These are phyloP conservation scores for Wickerhamomyces sydowiorum DNA, from an alignment of 805 yeast genomes.

Conservation along the genomic window DNA sequence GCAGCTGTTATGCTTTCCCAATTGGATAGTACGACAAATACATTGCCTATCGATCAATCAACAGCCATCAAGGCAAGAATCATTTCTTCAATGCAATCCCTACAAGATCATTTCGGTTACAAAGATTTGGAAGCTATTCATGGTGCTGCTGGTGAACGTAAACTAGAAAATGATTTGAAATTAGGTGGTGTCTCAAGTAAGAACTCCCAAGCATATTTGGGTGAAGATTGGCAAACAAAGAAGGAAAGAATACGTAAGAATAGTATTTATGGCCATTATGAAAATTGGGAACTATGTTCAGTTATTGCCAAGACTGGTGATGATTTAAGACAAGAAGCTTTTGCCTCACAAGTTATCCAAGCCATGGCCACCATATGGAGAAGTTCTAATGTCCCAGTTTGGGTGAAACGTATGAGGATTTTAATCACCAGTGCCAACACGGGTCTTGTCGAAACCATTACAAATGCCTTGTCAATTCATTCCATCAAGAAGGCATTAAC, in stretches of 20 bases:
- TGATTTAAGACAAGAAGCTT: constrained; percentile 94
- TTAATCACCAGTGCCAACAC: constrained; percentile 85
- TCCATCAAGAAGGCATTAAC: constrained; percentile 92
- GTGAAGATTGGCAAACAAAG: constrained; percentile 90
- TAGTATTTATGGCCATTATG: constrained; percentile 78
- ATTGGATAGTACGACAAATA: constrained; percentile 58
- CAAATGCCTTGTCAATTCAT: constrained; percentile 89
- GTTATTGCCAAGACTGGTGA: constrained; percentile 96
- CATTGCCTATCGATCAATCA: constrained; percentile 52
- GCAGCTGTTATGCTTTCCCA: too few relatives aligned
- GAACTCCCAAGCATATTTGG: constrained; percentile 50
- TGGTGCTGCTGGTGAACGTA: constrained; percentile 85
- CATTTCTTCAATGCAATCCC: constrained; percentile 67
- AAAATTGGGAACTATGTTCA: constrained; percentile 92
- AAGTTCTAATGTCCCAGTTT: constrained; percentile 57
- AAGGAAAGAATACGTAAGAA: constrained; percentile 72
- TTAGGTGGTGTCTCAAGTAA: constrained; percentile 58
- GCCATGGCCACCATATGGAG: constrained; percentile 86
- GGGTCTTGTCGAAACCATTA: constrained; percentile 93
- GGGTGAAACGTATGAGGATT: constrained; percentile 94
- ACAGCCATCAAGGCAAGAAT: constrained; percentile 63
- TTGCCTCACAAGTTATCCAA: constrained; percentile 90
- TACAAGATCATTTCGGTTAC: constrained; percentile 61
- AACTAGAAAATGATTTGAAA: constrained; percentile 86
- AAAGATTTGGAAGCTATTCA: constrained; percentile 43